phyloP scores from a whole-genome alignment of 169 alveolate species.

The Cryptosporidium ryanae region DNA sequence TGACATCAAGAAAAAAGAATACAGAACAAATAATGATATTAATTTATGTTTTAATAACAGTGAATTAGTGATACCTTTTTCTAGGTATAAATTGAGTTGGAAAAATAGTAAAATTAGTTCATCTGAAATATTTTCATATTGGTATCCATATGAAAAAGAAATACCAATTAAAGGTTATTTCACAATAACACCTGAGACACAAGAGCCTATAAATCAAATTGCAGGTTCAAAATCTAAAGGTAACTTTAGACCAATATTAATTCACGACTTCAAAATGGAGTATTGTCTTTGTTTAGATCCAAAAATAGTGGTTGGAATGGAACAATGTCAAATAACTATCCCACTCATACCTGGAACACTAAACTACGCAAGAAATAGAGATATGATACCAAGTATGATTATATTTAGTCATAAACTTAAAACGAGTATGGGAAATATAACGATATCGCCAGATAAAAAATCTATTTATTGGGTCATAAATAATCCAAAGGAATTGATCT shows the following conservation, averaged over 20 bases:
- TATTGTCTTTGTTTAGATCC: constrained; percentile 66
- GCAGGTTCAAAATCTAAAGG: constrained; percentile 12
- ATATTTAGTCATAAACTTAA: constrained; percentile 26
- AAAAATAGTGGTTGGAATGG: constrained; percentile 41
- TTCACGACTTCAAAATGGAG: constrained; percentile 39
- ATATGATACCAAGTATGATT: constrained; percentile 35
- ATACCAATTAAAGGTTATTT: constrained; percentile 64
- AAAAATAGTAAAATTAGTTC: constrained; percentile 18
- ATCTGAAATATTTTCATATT: constrained; percentile 18
- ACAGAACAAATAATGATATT: background rate
- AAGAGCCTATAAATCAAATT: constrained; percentile 54
- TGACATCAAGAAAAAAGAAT: background rate
- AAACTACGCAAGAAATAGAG: background rate
- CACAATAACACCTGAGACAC: constrained; percentile 41
- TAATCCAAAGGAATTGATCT: constrained; percentile 42
- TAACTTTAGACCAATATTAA: constrained; percentile 48
- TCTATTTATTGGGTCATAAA: constrained; percentile 35
- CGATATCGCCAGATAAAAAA: constrained; percentile 27
- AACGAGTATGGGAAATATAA: constrained; percentile 34
- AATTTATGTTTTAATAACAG: background rate
- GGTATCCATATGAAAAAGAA: constrained; percentile 58
- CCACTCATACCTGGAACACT: constrained; percentile 48
- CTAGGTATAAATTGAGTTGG: constrained; percentile 47
- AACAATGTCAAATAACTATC: constrained; percentile 36
- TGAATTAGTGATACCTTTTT: constrained; percentile 2